These are phyloP conservation scores for Suhomyces panamericanus DNA, from an alignment of 1,139 yeast species.

Conservation along the genomic window DNA sequence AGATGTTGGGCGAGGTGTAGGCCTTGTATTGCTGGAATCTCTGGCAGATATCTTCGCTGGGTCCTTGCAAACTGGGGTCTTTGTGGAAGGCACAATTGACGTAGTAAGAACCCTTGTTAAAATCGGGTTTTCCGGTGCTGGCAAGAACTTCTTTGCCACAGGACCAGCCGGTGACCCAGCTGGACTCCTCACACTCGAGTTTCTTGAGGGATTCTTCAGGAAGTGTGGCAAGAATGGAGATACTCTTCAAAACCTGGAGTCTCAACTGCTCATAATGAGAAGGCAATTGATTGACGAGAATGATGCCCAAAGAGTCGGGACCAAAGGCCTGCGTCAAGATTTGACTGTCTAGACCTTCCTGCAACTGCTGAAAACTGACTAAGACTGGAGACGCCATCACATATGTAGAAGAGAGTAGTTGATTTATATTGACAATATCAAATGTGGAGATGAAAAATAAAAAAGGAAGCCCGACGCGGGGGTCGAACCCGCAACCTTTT, in stretches of 20 bases:
- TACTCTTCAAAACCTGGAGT: constrained; percentile 42
- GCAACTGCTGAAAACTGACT: constrained; percentile 38
- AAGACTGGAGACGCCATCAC: constrained; percentile 22
- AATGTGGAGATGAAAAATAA: neutral
- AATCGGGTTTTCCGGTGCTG: constrained; percentile 44
- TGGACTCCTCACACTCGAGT: constrained; percentile 49
- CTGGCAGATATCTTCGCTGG: constrained; percentile 31
- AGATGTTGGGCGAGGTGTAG: constrained; percentile 53
- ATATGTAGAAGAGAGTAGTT: neutral
- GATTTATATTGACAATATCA: neutral
- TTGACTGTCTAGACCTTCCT: constrained; percentile 32
- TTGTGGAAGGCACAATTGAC: constrained; percentile 59
- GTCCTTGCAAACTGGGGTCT: constrained; percentile 47
- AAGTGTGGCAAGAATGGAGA: constrained; percentile 48
- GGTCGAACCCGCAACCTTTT: constrained; percentile 29
- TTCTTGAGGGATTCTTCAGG: constrained; percentile 32
- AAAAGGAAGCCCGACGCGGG: constrained; percentile 26
- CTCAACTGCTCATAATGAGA: constrained; percentile 39
- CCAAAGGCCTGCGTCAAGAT: constrained; percentile 53
- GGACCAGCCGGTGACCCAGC: constrained; percentile 68
- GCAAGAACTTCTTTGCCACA: constrained; percentile 55
- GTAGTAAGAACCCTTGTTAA: constrained; percentile 59
- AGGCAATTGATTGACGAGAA: constrained; percentile 49
- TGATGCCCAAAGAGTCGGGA: constrained; percentile 56
- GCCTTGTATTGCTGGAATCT: constrained; percentile 38